Base-by-base conservation (phyloP, 139 green algal genomes). In the Chlamydomonas sphaeroides region DNA sequence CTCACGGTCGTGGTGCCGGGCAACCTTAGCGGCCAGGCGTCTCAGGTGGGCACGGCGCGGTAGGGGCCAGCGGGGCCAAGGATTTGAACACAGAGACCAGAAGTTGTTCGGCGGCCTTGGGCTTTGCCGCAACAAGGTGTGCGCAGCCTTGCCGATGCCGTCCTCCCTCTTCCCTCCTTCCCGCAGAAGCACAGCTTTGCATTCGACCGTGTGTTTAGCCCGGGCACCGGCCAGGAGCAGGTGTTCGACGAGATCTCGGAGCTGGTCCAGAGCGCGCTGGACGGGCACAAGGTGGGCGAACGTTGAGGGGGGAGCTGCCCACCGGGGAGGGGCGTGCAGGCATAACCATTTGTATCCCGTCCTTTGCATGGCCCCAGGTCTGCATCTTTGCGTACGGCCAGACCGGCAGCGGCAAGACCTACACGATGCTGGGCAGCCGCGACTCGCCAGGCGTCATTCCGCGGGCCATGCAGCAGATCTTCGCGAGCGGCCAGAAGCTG, bases 321-420 rank as follows among this genome's bases (percentile, higher is more conserved):
- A n/a, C n/a, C n/a, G n/a, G n/a, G n/a, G n/a, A n/a, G n/a, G n/a
- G n/a, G n/a, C n/a, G n/a, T n/a, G n/a, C n/a, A n/a, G n/a, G n/a
- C n/a, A n/a, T n/a, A n/a, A n/a, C n/a, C n/a, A n/a, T n/a, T n/a
- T n/a, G n/a, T n/a, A n/a, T 56, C 18, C 49, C 49, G 45, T 51
- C 45, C 45, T 17, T 20, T 62, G 56, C 25, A 21, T 32, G 11
- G 4, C 1, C 63, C 30, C 82, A 98, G 90, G 93, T 97, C 0
- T 98, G 93, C 91, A 96, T 98, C 80, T 98, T 98, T 89, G 94
- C 94, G 2, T 98, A 98, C 71, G 94, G 94, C 45, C 94, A 97
- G 86, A 98, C 94, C 5, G 94, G 94, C 75, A 95, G 89, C 75
- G 94, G 94, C 80, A 98, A 98, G 90, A 96, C 94, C 20, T 90